Evolutionary conservation across 2,329 filamentous ascomycete species (phyloP), one percentile per base, ranked within the genome.

Genomic region (Verticillium longisporum): DNA sequence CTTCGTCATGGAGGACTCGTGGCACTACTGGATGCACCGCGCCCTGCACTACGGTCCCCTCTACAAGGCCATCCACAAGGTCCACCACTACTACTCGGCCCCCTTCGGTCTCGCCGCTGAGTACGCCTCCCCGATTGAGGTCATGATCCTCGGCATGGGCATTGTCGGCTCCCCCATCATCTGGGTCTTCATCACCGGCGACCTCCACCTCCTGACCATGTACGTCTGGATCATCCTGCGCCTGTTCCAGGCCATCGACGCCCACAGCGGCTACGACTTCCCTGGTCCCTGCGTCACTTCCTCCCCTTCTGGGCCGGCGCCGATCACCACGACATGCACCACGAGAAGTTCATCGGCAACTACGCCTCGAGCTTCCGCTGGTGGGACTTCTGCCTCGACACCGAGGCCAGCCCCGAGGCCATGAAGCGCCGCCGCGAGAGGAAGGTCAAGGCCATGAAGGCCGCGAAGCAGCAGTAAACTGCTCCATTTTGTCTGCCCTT

Each of bases 291-390:
- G 78, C 92, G 93, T 77, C 91, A 97, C 77, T 90, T 98, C 82
- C 80, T 99, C 58, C 95, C 95, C 38, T 93, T 99, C 85, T 99
- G 95, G 95, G 94, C 94, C 60, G 95, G 95, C 64, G 95, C 95
- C 60, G 88, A 96, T 69, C 94, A 98, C 79, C 95, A 99, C 80
- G 95, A 99, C 72, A 81, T 92, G 55, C 95, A 99, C 79, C 95
- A 99, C 79, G 95, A 99, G 82, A 92, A 92, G 74, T 99, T 99
- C 79, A 92, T 99, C 66, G 95, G 95, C 69, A 99, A 99, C 82
- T 99, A 98, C 75, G 83, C 94, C 58, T 97, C 92, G 73, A 96
- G 91, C 82, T 99, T 99, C 87, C 86, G 94, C 76, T 99, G 95
- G 95, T 99, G 95, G 95, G 95, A 99, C 80, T 96, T 90, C 75